A percentile compares a stretch with the other conserved stretches of the same genome.
Conservation (phyloP, 176 grass and related monocot genomes). For the Secale cereale region DNA sequence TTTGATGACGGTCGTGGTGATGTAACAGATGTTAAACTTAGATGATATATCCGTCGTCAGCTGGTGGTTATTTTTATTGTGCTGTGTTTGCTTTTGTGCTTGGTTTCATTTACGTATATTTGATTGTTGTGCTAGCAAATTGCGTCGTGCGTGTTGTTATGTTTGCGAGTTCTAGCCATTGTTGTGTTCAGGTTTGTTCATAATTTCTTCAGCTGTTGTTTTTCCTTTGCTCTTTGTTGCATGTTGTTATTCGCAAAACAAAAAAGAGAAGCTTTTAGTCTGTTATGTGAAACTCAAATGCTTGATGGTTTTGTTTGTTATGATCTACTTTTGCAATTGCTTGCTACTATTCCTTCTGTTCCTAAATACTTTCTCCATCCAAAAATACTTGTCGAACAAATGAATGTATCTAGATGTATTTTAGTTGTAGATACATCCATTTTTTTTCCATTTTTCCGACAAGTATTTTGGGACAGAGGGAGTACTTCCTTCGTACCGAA, state of each 20-base stretch:
- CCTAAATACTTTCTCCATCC: no score
- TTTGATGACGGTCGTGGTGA: background rate
- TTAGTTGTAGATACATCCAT: no score
- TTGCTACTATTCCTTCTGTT: no score
- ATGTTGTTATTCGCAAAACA: no score
- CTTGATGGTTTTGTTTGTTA: background rate
- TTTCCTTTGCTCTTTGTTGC: no score
- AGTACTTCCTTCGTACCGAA: no score
- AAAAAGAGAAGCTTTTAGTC: no score
- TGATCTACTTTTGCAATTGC: no score
- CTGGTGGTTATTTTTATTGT: background rate
- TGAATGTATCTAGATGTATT: no score
- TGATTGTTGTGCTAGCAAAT: background rate
- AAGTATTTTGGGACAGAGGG: no score
- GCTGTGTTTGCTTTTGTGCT: background rate
- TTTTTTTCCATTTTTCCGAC: no score
- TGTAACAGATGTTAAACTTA: slow-evolving; percentile 17
- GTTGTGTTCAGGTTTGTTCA: background rate
- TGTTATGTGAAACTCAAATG: background rate
- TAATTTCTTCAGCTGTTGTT: background rate
- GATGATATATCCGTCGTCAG: background rate
- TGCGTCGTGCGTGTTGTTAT: background rate
- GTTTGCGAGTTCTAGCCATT: background rate
- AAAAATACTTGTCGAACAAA: no score
- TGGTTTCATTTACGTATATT: background rate